These are phyloP conservation scores for Phytophthora syringae DNA, from an alignment of 352 stramenopile species.

Conservation along the genomic window DNA sequence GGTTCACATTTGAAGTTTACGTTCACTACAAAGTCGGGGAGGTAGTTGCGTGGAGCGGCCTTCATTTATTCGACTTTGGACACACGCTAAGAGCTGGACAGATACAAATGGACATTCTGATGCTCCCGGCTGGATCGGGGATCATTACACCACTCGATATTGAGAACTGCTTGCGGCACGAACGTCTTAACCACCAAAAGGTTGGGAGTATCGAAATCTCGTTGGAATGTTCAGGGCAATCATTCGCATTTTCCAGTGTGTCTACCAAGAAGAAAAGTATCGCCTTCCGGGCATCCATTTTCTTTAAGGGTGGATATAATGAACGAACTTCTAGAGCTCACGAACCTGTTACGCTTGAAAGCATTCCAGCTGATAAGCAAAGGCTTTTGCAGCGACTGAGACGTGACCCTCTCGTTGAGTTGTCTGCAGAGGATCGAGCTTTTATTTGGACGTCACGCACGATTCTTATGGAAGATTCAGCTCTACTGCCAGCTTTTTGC, in stretches of 20 bases:
- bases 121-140: constrained; percentile 13
- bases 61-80: constrained; percentile 86
- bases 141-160: constrained; percentile 71
- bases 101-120: constrained; percentile 55
- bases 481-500: constrained; percentile 86
- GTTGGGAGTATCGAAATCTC: constrained; percentile 55
- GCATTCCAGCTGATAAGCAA: constrained; percentile 44
- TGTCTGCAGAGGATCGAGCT: constrained; percentile 59
- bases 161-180: constrained; percentile 66
- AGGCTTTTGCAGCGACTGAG: constrained; percentile 59
- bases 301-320: constrained; percentile 37
- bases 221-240: constrained; percentile 53
- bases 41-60: constrained; percentile 62
- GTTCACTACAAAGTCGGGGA: constrained; percentile 51
- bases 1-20: constrained; percentile 75
- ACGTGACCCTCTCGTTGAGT: constrained; percentile 66
- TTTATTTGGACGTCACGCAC: constrained; percentile 82
- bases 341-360: constrained; percentile 28
- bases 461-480: constrained; percentile 67
- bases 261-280: constrained; percentile 55
- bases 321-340: constrained; percentile 11
- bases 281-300: constrained; percentile 76
- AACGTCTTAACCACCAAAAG: constrained; percentile 37
- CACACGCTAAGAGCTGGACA: constrained; percentile 67
- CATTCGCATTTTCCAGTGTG: constrained; percentile 71